Evolutionary conservation across 2,329 filamentous ascomycete species (phyloP).

Genomic region (Ascochyta koolunga): DNA sequence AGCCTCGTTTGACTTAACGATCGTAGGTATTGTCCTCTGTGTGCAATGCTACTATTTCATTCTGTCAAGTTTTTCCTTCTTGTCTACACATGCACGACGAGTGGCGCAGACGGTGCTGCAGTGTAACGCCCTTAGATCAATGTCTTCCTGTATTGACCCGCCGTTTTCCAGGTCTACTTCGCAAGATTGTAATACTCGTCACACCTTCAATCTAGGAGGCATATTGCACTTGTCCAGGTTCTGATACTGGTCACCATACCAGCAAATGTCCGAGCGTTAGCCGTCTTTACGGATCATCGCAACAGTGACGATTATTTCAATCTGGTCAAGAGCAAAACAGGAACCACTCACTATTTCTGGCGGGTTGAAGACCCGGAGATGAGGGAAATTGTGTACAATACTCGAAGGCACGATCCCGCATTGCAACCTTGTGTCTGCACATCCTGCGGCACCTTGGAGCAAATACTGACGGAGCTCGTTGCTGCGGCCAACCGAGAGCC

Average conservation of each 20-base stretch:
- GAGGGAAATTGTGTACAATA: conserved; percentile 1
- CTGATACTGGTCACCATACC: not conserved
- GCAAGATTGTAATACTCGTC: conserved; percentile 8
- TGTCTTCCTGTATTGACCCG: conserved; percentile 5
- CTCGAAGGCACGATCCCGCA: conserved; percentile 26
- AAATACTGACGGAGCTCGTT: not conserved
- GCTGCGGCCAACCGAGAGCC: not conserved
- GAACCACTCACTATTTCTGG: not conserved
- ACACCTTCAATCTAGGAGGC: conserved; percentile 9
- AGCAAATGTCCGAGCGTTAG: not conserved
- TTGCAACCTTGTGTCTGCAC: conserved; percentile 27
- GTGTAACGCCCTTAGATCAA: conserved; percentile 21
- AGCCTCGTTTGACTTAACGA: conserved; percentile 11
- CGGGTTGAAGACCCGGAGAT: not conserved
- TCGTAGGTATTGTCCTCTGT: conserved; percentile 14
- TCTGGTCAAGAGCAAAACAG: not conserved
- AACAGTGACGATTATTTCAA: not conserved
- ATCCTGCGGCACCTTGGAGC: not conserved
- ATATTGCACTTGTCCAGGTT: not conserved
- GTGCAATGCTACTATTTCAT: conserved; percentile 7
- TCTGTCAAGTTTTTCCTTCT: conserved; percentile 7
- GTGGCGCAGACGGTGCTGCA: conserved; percentile 18
- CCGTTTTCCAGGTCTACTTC: conserved; percentile 8
- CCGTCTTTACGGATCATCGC: not conserved
- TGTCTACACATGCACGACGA: conserved; percentile 22